These are phyloP conservation scores for Colletotrichum sp. DNA, from an alignment of 2,329 filamentous ascomycete species.

Conservation along the genomic window DNA sequence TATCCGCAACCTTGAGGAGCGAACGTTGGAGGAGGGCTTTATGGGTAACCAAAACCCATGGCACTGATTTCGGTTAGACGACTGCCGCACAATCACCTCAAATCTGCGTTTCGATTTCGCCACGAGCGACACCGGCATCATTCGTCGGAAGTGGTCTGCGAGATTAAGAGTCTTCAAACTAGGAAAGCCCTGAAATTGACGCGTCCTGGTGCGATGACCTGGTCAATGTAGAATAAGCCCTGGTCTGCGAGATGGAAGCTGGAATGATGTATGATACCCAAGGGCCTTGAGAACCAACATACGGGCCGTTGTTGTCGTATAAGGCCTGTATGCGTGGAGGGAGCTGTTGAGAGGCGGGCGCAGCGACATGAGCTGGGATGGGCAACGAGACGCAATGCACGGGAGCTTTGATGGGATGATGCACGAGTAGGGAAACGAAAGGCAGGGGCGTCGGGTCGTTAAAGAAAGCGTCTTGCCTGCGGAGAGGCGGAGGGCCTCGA, in stretches of 20 bases:
- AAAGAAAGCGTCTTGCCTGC: not conserved
- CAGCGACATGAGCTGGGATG: not conserved
- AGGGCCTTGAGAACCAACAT: not conserved
- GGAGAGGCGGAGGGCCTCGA: not conserved
- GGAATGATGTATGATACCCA: slow-evolving; percentile 14
- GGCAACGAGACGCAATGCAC: not conserved
- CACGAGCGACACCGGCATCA: not conserved
- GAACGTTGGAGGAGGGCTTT: slow-evolving; percentile 92
- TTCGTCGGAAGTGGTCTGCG: not conserved
- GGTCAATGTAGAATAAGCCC: not conserved
- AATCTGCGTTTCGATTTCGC: not conserved
- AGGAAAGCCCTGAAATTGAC: not conserved
- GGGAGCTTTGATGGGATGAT: slow-evolving; percentile 13
- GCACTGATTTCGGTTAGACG: slow-evolving; percentile 60
- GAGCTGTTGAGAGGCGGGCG: not conserved
- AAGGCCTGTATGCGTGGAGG: not conserved
- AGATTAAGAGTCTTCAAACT: not conserved
- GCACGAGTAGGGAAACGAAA: not conserved
- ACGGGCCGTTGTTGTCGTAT: not conserved
- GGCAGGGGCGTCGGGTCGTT: not conserved
- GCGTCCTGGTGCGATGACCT: not conserved
- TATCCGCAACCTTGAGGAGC: slow-evolving; percentile 91
- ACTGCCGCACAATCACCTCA: not conserved
- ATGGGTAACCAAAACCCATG: slow-evolving; percentile 69
- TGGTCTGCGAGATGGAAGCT: not conserved